Conservation (phyloP, 768 basidiomycete species). For the Porpolomopsis calyptriformis region DNA sequence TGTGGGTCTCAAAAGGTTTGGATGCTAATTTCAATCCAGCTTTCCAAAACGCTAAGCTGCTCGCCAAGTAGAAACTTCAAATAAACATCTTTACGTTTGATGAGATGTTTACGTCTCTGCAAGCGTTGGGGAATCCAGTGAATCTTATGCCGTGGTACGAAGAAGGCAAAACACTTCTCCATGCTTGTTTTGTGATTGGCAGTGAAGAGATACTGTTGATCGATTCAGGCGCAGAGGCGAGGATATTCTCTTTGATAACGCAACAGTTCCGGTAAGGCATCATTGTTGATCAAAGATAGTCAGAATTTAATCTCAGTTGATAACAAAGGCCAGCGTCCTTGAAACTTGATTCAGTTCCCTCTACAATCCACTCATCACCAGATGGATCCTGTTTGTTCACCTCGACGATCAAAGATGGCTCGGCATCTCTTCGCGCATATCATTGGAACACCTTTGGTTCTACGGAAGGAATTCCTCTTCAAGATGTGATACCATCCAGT, state of each 20-base stretch:
- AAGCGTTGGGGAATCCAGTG: conserved; percentile 30
- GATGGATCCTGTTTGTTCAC: conserved; percentile 44
- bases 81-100: conserved; percentile 40
- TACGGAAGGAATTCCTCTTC: conserved; percentile 29
- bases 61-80: background rate
- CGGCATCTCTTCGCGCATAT: conserved; percentile 26
- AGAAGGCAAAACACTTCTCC: conserved; percentile 17
- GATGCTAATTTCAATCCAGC: background rate
- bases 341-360: conserved; percentile 25
- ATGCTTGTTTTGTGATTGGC: conserved; percentile 36
- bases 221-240: conserved; percentile 31
- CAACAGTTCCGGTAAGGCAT: conserved; percentile 40
- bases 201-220: conserved; percentile 44
- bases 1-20: conserved; percentile 31
- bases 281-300: background rate
- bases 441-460: conserved; percentile 52
- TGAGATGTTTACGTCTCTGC: conserved; percentile 31
- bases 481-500: conserved; percentile 18
- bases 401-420: conserved; percentile 15
- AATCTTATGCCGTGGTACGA: conserved; percentile 36
- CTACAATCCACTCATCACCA: conserved; percentile 33
- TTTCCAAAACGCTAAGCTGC: too few species aligned
- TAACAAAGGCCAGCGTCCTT: conserved; percentile 37
- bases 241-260: conserved; percentile 44
- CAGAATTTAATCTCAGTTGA: background rate